Conservation (phyloP, 164 flowering plant species). For the Warburgia ugandensis region DNA sequence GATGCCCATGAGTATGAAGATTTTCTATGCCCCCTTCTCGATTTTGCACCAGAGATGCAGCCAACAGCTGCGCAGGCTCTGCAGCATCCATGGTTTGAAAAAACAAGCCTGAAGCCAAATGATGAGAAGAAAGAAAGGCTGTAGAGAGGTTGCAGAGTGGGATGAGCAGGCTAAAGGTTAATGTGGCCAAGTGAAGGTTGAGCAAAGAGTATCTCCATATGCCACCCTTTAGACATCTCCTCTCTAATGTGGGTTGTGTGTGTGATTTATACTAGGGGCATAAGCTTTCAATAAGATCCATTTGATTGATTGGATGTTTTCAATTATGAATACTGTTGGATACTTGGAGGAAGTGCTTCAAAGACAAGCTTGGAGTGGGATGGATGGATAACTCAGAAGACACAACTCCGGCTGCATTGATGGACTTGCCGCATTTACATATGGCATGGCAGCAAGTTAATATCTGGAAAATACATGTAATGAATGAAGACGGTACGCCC, state of each 20-base stretch:
- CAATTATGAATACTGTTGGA: background rate
- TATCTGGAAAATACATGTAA: background rate
- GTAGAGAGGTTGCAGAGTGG: slow-evolving; percentile 34
- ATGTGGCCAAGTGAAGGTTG: slow-evolving; percentile 34
- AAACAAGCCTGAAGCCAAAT: slow-evolving; percentile 13
- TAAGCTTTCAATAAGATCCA: slow-evolving; percentile 13
- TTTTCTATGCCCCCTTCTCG: slow-evolving; percentile 67
- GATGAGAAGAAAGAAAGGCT: slow-evolving; percentile 23
- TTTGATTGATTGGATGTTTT: slow-evolving; percentile 5
- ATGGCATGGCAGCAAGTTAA: background rate
- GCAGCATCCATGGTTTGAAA: slow-evolving; percentile 75
- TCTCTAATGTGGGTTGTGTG: slow-evolving; percentile 21
- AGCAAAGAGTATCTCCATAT: no score
- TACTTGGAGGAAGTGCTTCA: background rate
- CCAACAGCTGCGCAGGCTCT: slow-evolving; percentile 85
- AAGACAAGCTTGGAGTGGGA: background rate
- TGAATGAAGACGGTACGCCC: background rate
- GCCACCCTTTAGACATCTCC: slow-evolving; percentile 7
- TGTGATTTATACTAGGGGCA: slow-evolving; percentile 13
- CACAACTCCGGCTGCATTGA: slow-evolving; percentile 1
- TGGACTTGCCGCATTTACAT: background rate
- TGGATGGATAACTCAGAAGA: background rate
- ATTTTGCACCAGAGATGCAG: slow-evolving; percentile 89
- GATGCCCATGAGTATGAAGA: slow-evolving; percentile 74
- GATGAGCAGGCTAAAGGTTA: slow-evolving; percentile 50